A percentile compares a stretch with the other conserved stretches of the same genome.
Evolutionary conservation across 805 yeast genomes (phyloP).

Genomic region (Saccharomycopsis vini): DNA sequence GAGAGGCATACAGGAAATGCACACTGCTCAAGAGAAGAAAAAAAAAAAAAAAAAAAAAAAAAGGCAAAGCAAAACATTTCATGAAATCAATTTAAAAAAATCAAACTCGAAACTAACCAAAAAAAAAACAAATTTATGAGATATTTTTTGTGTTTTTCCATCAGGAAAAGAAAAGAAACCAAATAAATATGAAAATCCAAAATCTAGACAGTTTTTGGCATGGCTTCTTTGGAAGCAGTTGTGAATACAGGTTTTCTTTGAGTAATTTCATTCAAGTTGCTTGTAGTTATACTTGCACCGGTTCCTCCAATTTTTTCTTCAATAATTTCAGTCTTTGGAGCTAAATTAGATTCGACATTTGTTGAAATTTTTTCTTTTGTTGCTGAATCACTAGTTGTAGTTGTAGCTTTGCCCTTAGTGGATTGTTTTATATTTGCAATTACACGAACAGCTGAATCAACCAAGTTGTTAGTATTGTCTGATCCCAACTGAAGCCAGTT

Average conservation of each 20-base stretch:
- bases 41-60: not conserved
- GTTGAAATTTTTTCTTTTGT: not conserved
- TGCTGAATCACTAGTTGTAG: not conserved
- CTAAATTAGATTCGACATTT: slow-evolving; percentile 1
- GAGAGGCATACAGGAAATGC: too few relatives aligned
- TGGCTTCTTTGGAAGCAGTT: slow-evolving; percentile 9
- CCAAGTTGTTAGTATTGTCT: not conserved
- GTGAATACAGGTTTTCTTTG: slow-evolving; percentile 3
- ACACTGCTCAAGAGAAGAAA: not conserved
- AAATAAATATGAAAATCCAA: too few relatives aligned
- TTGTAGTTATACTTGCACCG: slow-evolving; percentile 7
- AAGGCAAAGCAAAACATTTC: too few relatives aligned
- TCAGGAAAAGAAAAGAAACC: too few relatives aligned
- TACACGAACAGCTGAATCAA: slow-evolving; percentile 7
- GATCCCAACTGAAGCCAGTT: slow-evolving; percentile 12
- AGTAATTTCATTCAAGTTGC: not conserved
- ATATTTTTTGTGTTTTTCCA: too few relatives aligned
- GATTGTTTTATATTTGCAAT: slow-evolving; percentile 11
- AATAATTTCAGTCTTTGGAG: slow-evolving; percentile 1
- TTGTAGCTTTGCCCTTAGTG: slow-evolving; percentile 9
- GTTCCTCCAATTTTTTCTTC: slow-evolving; percentile 7
- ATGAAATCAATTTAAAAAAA: too few relatives aligned
- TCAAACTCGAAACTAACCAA: too few relatives aligned
- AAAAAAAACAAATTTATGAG: too few relatives aligned
- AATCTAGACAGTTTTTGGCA: slow-evolving; percentile 6